Conservation (phyloP, 2,329 filamentous ascomycete genomes). For the Colletotrichum graminicola region DNA sequence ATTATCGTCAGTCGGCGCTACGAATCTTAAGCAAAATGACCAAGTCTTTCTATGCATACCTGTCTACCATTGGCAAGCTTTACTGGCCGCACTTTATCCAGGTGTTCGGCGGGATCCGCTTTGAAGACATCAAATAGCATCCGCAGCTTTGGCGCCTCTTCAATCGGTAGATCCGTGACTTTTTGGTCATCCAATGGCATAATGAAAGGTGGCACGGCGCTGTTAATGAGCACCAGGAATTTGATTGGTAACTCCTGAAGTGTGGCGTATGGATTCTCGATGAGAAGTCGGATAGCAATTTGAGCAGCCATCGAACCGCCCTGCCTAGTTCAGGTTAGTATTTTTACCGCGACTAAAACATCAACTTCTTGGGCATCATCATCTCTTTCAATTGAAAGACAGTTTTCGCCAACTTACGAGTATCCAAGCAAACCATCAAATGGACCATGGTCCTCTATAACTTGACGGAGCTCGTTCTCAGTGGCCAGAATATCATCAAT, state of each 20-base stretch:
- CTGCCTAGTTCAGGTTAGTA: background rate
- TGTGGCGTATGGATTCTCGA: slow-evolving; percentile 24
- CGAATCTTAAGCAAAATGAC: background rate
- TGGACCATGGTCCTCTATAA: slow-evolving; percentile 21
- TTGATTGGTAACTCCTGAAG: slow-evolving; percentile 20
- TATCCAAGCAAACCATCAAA: slow-evolving; percentile 24
- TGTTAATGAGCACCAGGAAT: slow-evolving; percentile 23
- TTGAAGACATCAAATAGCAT: background rate
- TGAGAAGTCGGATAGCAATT: slow-evolving; percentile 14
- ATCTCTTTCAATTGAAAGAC: background rate
- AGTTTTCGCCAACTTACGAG: background rate
- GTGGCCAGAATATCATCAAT: slow-evolving; percentile 23
- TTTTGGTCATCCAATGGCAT: slow-evolving; percentile 14
- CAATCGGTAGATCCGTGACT: background rate
- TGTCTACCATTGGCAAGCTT: background rate
- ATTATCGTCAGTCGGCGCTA: background rate
- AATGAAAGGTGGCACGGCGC: slow-evolving; percentile 21
- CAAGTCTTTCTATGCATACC: background rate
- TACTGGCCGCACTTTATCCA: background rate
- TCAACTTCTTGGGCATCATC: background rate
- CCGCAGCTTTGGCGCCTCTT: background rate
- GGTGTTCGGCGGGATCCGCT: background rate
- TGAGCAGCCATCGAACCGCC: slow-evolving; percentile 12
- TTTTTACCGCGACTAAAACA: background rate
- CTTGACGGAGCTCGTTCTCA: slow-evolving; percentile 23